Base-by-base conservation (phyloP, 495 filamentous ascomycete species). In the Tuber aestivum region DNA sequence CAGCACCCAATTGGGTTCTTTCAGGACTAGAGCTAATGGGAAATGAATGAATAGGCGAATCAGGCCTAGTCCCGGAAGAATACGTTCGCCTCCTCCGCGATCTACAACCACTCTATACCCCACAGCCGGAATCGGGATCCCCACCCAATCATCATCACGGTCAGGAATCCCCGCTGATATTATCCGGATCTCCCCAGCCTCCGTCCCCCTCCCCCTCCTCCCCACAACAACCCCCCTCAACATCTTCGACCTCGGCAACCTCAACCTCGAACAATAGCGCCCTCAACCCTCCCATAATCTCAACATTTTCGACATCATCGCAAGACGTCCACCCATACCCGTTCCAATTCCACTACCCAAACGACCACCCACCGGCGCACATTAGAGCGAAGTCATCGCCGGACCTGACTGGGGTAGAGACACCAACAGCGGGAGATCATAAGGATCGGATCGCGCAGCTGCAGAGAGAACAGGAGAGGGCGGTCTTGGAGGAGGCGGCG, bases 31-130 rank as follows among this genome's bases (percentile, higher is more conserved):
- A 69, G 44, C 79, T 81, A 74, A 81, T 41, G 8, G 18, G 5
- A 42, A 68, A 65, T 73, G 1, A 65, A 65, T 32, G n/a, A 32
- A 56, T 69, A 82, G 81, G 81, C 6, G 91, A 93, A 83, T 89
- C 92, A 76, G 95, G 95, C 3, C 87, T 99, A 65, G 95, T 99
- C 2, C 95, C 95, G 12, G 95, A 99, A 84, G 94, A 97, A 84
- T 99, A 98, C 83, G 95, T 99, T 72, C 91, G 95, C 12, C 87
- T 99, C 38, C 87, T 98, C 75, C 91, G 94, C 40, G 95, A 98
- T 80, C 95, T 98, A 73, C 92, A 95, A 83, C 93, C 80, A 41
- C 75, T 77, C 89, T 41, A 90, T 87, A 7, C 85, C 86, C 83
- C 78, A 27, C 73, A 61, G 27, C 37, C 72, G 32, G 78, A 79